Conservation (phyloP, 768 basidiomycete species). For the Psilocybe azurescens region DNA sequence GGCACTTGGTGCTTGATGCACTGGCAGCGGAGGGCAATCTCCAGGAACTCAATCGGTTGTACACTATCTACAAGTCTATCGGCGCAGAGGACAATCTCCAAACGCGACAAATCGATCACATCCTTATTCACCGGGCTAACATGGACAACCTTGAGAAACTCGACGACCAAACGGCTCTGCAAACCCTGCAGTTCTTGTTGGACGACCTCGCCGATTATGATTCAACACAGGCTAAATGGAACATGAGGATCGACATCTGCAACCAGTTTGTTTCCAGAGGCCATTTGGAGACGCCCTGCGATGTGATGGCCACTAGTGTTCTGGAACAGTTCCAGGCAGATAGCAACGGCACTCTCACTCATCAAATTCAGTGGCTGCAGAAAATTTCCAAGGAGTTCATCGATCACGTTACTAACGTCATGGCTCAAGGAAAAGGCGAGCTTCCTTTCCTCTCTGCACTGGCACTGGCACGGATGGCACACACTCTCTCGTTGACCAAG, state of each 20-base stretch:
- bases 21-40: slow-evolving; percentile 55
- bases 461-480: slow-evolving; percentile 29
- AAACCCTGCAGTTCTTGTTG: slow-evolving; percentile 29
- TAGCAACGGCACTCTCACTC: neutral
- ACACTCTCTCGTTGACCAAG: slow-evolving; percentile 36
- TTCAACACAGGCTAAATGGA: slow-evolving; percentile 9
- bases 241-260: slow-evolving; percentile 30
- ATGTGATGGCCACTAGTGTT: slow-evolving; percentile 22
- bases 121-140: slow-evolving; percentile 46
- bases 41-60: slow-evolving; percentile 61
- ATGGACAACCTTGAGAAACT: slow-evolving; percentile 28
- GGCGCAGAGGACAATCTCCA: slow-evolving; percentile 38
- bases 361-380: slow-evolving; percentile 21
- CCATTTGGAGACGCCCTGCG: slow-evolving; percentile 30
- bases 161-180: slow-evolving; percentile 20
- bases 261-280: slow-evolving; percentile 34
- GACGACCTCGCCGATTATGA: slow-evolving; percentile 18
- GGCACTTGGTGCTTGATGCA: slow-evolving; percentile 61
- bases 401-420: slow-evolving; percentile 26
- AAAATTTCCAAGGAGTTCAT: slow-evolving; percentile 25
- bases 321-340: slow-evolving; percentile 8
- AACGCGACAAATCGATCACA: slow-evolving; percentile 42
- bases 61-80: slow-evolving; percentile 41
- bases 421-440: slow-evolving; percentile 12
- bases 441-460: slow-evolving; percentile 6